Percentiles rank a stretch among this genome's conserved stretches.
phyloP scores from a whole-genome alignment of 1,284 basidiomycete species.

The Ustilago nuda region DNA sequence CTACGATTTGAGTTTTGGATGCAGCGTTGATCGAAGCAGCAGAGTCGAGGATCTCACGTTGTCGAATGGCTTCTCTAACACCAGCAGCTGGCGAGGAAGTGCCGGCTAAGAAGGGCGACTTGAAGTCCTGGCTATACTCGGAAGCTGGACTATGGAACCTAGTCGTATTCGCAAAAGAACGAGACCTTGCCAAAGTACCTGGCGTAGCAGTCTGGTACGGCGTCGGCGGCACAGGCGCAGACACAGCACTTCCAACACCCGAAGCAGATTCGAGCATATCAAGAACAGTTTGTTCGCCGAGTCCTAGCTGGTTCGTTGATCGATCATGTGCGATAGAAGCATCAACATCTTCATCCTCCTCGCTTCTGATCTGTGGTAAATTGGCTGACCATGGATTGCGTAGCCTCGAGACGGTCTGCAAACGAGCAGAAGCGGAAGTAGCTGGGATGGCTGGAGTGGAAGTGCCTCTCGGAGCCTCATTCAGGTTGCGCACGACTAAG shows the following conservation, averaged over 20 bases:
- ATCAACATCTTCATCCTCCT: slow-evolving; percentile 45
- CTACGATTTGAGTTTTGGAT: slow-evolving; percentile 10
- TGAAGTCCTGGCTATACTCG: slow-evolving; percentile 43
- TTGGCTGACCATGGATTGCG: slow-evolving; percentile 41
- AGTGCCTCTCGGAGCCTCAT: slow-evolving; percentile 50
- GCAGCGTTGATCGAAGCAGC: slow-evolving; percentile 8
- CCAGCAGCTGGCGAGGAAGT: slow-evolving; percentile 39
- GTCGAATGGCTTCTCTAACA: slow-evolving; percentile 43
- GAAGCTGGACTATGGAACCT: slow-evolving; percentile 41
- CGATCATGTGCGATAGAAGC: slow-evolving; percentile 44
- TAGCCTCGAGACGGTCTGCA: slow-evolving; percentile 12
- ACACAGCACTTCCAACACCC: slow-evolving; percentile 17
- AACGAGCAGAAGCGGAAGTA: slow-evolving; percentile 27
- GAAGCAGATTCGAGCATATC: slow-evolving; percentile 55
- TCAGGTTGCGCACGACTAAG: slow-evolving; percentile 53
- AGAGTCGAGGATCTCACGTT: slow-evolving; percentile 43
- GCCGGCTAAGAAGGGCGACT: slow-evolving; percentile 36
- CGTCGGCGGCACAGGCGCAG: slow-evolving; percentile 27
- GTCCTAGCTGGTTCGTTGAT: slow-evolving; percentile 25
- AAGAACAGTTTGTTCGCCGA: slow-evolving; percentile 51
- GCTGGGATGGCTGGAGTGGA: slow-evolving; percentile 42
- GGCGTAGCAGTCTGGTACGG: slow-evolving; percentile 42
- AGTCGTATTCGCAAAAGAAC: slow-evolving; percentile 39
- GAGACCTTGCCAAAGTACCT: slow-evolving; percentile 31
- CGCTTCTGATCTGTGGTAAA: slow-evolving; percentile 23